Evolutionary conservation across 2,329 filamentous ascomycete genomes (phyloP), one percentile per base, ranked within the genome.

Genomic region (Botrytis galanthina): DNA sequence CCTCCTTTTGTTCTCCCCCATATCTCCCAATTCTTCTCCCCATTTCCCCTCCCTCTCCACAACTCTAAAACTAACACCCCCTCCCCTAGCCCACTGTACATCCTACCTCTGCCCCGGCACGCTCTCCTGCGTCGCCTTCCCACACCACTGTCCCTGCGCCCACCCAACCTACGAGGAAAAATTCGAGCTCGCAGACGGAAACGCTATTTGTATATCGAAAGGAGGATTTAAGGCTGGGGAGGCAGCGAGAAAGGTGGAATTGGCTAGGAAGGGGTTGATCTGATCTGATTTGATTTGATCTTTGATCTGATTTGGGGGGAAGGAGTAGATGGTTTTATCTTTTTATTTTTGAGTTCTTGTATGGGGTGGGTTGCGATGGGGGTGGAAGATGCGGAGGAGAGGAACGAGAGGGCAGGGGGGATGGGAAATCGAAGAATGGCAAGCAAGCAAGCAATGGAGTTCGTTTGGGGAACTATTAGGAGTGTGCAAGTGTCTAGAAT

Each of bases 21-120:
- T 26, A 51, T 9, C 44, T 46, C 7, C 42, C 5, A 22, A 26
- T 48, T 20, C 20, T 8, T 26, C 48, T 7, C 29, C 42, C 46
- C 37, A 16, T 20, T 46, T 7, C 7, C 7, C 61, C n/a, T 39
- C 10, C 7, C 4, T 61, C n/a, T 39, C 39, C 57, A 16, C 39
- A 35, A 44, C 14, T 63, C 39, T 29, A 14, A 29, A 51, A n/a
- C 35, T 37, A 44, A 72, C 70, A 51, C 29, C 60, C 54, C 63
- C 62, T 10, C 51, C 48, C 4, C 64, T 80, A 93, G 93, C 94
- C n/a, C 87, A 90, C 79, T 99, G 96, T 86, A 90, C 93, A 79
- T 95, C 95, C 78, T 99, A 98, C 82, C 90, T 99, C 72, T 99
- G 96, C 81, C 95, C 96, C 3, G 93, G 94, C 76, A 98, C 96